phyloP scores from a whole-genome alignment of 768 basidiomycete genomes.

The Agaricus subrufescens region DNA sequence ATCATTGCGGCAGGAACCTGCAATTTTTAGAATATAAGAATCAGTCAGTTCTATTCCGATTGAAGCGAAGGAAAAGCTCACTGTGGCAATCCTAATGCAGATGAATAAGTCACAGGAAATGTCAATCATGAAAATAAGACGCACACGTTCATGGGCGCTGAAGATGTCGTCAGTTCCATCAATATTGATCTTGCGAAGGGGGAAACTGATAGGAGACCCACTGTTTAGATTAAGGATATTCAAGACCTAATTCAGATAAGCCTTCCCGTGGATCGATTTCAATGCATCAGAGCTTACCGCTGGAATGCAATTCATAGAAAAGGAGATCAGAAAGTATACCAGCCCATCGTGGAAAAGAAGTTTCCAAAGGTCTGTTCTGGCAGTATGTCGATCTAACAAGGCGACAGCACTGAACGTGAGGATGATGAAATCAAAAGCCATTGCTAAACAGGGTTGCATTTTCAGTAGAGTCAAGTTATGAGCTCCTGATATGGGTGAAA shows the following conservation, averaged over 20 bases:
- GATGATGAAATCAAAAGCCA: slow-evolving; percentile 65
- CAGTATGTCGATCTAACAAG: slow-evolving; percentile 45
- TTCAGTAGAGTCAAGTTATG: neutral
- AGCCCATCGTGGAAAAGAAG: slow-evolving; percentile 72
- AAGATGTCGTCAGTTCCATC: neutral
- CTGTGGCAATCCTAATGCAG: slow-evolving; percentile 45
- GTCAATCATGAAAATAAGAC: slow-evolving; percentile 19
- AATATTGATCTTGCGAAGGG: neutral
- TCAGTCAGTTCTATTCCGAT: slow-evolving; percentile 11
- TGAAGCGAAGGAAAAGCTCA: slow-evolving; percentile 19
- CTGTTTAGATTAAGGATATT: slow-evolving; percentile 57
- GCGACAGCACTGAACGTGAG: slow-evolving; percentile 51
- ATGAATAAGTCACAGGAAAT: slow-evolving; percentile 4
- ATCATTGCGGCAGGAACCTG: slow-evolving; percentile 63
- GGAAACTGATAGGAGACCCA: slow-evolving; percentile 24
- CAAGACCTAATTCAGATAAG: slow-evolving; percentile 32
- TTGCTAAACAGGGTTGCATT: slow-evolving; percentile 36
- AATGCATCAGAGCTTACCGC: slow-evolving; percentile 41
- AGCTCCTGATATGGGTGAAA: neutral
- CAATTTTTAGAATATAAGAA: neutral
- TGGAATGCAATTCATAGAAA: slow-evolving; percentile 61
- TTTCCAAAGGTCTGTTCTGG: slow-evolving; percentile 59
- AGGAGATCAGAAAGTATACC: slow-evolving; percentile 63
- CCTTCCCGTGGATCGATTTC: neutral
- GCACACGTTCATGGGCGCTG: slow-evolving; percentile 62